These are phyloP conservation scores for Alternaria incomplexa DNA, from an alignment of 2,329 filamentous ascomycete species.

Conservation along the genomic window DNA sequence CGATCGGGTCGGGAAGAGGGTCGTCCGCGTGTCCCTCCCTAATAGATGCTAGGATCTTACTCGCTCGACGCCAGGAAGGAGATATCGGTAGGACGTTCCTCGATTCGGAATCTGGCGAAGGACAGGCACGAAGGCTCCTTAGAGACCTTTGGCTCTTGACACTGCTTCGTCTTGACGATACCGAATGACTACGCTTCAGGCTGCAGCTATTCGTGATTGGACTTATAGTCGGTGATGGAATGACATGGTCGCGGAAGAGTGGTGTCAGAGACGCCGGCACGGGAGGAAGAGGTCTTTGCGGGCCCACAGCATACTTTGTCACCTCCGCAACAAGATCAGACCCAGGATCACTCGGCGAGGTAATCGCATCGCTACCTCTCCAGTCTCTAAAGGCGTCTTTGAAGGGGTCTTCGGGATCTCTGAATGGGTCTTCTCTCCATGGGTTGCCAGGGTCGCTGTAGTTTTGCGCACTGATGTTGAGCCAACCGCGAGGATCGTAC, in stretches of 20 bases:
- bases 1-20: slow-evolving; percentile 32
- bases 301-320: slow-evolving; percentile 12
- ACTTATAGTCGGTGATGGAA: slow-evolving; percentile 30
- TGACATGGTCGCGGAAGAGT: slow-evolving; percentile 16
- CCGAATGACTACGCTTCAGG: slow-evolving; percentile 7
- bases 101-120: slow-evolving; percentile 22
- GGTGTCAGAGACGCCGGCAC: not conserved
- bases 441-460: slow-evolving; percentile 18
- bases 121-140: slow-evolving; percentile 20
- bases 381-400: not conserved
- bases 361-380: slow-evolving; percentile 9
- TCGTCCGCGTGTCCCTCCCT: slow-evolving; percentile 19
- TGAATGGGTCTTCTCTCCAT: slow-evolving; percentile 2
- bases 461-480: slow-evolving; percentile 5
- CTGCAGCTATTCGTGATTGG: slow-evolving; percentile 18
- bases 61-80: slow-evolving; percentile 20
- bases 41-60: slow-evolving; percentile 11
- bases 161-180: slow-evolving; percentile 9
- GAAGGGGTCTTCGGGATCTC: slow-evolving; percentile 6
- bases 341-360: slow-evolving; percentile 9
- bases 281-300: slow-evolving; percentile 8
- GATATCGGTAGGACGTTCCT: slow-evolving; percentile 30
- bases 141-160: slow-evolving; percentile 24
- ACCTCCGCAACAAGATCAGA: slow-evolving; percentile 24
- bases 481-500: slow-evolving; percentile 5